These are phyloP conservation scores for Dendrothele bispora DNA, from an alignment of 768 basidiomycete genomes.

Conservation along the genomic window DNA sequence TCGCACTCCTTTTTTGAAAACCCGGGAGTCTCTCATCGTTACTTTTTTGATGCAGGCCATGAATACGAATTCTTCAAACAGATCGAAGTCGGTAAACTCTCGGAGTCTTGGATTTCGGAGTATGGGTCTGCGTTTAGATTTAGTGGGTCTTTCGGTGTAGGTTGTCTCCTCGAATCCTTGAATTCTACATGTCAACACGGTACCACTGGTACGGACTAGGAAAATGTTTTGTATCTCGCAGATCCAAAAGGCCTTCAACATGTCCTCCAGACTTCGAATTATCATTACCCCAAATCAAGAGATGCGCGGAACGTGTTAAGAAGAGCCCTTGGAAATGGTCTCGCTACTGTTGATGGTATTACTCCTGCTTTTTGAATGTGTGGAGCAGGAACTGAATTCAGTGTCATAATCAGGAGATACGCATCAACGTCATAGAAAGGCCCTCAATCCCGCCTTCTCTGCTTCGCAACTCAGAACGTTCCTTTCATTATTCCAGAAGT, in stretches of 20 bases:
- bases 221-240: conserved; percentile 3
- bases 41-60: too few species aligned
- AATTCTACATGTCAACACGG: neutral
- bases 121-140: conserved; percentile 1
- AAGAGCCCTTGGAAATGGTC: conserved; percentile 19
- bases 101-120: neutral
- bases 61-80: conserved; percentile 1
- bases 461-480: conserved; percentile 21
- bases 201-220: neutral
- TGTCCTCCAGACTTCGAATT: conserved; percentile 14
- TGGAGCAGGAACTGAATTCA: neutral
- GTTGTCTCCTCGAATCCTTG: too few species aligned
- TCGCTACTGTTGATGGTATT: conserved; percentile 27
- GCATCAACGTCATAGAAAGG: conserved; percentile 30
- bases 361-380: neutral
- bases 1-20: too few species aligned
- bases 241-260: too few species aligned
- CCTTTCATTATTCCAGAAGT: conserved; percentile 23
- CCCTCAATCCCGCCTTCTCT: conserved; percentile 32
- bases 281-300: conserved; percentile 22
- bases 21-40: too few species aligned
- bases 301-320: conserved; percentile 13
- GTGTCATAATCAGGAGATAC: conserved; percentile 9
- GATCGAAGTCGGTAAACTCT: neutral
- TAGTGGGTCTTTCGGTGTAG: neutral